Evolutionary conservation across 2,329 filamentous ascomycete species (phyloP).

Genomic region (Phialocephala subalpina): DNA sequence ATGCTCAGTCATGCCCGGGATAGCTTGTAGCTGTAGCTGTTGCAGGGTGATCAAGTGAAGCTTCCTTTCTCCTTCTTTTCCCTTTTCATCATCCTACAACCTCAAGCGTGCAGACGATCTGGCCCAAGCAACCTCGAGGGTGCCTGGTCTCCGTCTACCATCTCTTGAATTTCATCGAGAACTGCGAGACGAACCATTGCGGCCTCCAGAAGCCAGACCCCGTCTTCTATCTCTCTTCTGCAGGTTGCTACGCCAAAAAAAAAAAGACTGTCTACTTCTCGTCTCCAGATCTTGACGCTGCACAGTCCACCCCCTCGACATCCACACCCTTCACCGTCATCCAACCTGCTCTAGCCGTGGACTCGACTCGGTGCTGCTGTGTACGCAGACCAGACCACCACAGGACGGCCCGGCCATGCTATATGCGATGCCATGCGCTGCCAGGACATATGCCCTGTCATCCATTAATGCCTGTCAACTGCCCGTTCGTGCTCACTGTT

Average conservation of each 20-base stretch:
- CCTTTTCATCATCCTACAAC: not conserved
- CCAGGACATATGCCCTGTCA: slow-evolving; percentile 4
- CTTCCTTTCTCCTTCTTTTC: slow-evolving; percentile 11
- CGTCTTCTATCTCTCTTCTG: not conserved
- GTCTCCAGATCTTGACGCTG: slow-evolving; percentile 31
- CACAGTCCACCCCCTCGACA: slow-evolving; percentile 20
- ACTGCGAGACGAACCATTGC: not conserved
- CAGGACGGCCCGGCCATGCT: slow-evolving; percentile 7
- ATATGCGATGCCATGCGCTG: slow-evolving; percentile 7
- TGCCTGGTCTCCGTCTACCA: not conserved
- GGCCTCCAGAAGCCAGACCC: not conserved
- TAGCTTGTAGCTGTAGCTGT: not conserved
- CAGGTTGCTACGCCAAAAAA: slow-evolving; percentile 7
- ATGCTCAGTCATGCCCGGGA: slow-evolving; percentile 23
- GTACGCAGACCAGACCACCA: not conserved
- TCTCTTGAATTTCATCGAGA: not conserved
- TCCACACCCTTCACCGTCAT: slow-evolving; percentile 12
- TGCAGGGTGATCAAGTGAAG: not conserved
- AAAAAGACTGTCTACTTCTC: slow-evolving; percentile 13
- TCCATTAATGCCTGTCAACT: slow-evolving; percentile 23
- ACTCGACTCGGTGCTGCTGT: not conserved
- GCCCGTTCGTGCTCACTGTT: not conserved
- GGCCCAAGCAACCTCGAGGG: slow-evolving; percentile 17
- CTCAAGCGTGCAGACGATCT: slow-evolving; percentile 19
- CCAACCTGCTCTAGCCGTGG: not conserved